Evolutionary conservation across 2,329 filamentous ascomycete genomes (phyloP).

Genomic region (Septoria petroselini): DNA sequence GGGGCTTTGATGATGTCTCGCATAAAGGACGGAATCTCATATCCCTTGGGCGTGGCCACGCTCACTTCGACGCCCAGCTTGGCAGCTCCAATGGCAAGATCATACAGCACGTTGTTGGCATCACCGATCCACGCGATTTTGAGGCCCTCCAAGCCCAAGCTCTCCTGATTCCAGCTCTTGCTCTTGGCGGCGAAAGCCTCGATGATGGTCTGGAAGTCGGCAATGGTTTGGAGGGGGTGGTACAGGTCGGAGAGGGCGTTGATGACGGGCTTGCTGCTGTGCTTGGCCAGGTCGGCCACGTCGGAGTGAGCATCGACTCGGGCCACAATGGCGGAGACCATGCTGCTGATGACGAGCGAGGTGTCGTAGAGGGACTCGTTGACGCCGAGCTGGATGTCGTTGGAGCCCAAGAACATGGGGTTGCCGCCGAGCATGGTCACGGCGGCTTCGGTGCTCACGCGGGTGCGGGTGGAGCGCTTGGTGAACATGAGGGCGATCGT

Average conservation of each 20-base stretch:
- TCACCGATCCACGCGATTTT: slow-evolving; percentile 97
- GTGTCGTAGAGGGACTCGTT: slow-evolving; percentile 97
- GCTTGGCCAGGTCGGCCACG: slow-evolving; percentile 49
- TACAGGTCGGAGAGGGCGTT: slow-evolving; percentile 76
- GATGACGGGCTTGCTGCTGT: slow-evolving; percentile 50
- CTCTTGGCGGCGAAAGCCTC: slow-evolving; percentile 61
- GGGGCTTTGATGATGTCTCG: slow-evolving; percentile 66
- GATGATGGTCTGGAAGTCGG: slow-evolving; percentile 86
- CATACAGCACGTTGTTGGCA: slow-evolving; percentile 94
- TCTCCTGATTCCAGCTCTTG: slow-evolving; percentile 37
- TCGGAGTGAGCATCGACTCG: slow-evolving; percentile 54
- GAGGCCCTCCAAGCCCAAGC: slow-evolving; percentile 71
- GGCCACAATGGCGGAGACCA: slow-evolving; percentile 50
- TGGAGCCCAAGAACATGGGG: slow-evolving; percentile 92
- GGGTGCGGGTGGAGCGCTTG: slow-evolving; percentile 90
- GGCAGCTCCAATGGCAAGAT: slow-evolving; percentile 80
- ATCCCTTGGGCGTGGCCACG: slow-evolving; percentile 82
- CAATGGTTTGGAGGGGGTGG: slow-evolving; percentile 90
- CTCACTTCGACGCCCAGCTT: slow-evolving; percentile 85
- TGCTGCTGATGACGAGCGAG: slow-evolving; percentile 83
- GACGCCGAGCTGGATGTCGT: slow-evolving; percentile 93
- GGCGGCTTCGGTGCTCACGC: slow-evolving; percentile 89
- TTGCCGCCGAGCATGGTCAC: slow-evolving; percentile 85
- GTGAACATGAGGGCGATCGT: slow-evolving; percentile 95
- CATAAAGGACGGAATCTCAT: slow-evolving; percentile 76